Percentiles rank a stretch among this genome's conserved stretches.
Conservation (phyloP, 106 monocot species). For the Xerophyta viscosa region DNA sequence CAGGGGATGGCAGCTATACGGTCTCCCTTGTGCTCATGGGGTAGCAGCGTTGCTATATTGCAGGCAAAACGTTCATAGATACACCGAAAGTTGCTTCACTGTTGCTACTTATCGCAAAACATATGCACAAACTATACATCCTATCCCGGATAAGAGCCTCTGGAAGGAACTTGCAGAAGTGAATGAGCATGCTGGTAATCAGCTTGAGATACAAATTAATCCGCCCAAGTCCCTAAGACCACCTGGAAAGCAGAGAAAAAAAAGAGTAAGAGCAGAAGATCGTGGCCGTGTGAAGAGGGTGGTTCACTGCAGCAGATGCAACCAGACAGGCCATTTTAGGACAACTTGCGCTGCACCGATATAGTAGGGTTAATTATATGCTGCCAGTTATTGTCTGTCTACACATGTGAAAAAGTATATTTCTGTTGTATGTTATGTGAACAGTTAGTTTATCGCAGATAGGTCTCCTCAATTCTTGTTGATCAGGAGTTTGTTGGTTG, state of each 20-base stretch:
- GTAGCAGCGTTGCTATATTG: slow-evolving; percentile 79
- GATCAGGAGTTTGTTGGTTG: no score
- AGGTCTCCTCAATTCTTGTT: no score
- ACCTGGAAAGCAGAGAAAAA: slow-evolving; percentile 79
- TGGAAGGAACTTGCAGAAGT: slow-evolving; percentile 63
- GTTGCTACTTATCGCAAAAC: slow-evolving; percentile 88
- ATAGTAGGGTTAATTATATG: slow-evolving; percentile 10
- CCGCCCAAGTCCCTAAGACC: slow-evolving; percentile 88
- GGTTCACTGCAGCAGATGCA: slow-evolving; percentile 95
- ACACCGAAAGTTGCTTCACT: slow-evolving; percentile 89
- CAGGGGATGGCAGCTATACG: slow-evolving; percentile 91
- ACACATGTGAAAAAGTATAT: no score
- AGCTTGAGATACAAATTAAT: slow-evolving; percentile 36
- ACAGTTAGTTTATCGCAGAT: no score
- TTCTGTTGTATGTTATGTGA: no score
- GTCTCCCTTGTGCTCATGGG: slow-evolving; percentile 89
- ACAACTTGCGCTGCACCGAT: slow-evolving; percentile 97
- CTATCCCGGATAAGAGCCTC: slow-evolving; percentile 80
- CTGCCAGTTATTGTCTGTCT: neutral
- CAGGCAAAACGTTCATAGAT: slow-evolving; percentile 83
- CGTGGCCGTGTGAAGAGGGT: slow-evolving; percentile 69
- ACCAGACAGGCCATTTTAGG: slow-evolving; percentile 93
- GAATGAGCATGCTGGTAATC: slow-evolving; percentile 11
- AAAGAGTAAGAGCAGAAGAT: slow-evolving; percentile 83
- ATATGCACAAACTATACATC: slow-evolving; percentile 91